Base-by-base conservation (phyloP, 345 rosid species). In the Aquilaria malaccensis region DNA sequence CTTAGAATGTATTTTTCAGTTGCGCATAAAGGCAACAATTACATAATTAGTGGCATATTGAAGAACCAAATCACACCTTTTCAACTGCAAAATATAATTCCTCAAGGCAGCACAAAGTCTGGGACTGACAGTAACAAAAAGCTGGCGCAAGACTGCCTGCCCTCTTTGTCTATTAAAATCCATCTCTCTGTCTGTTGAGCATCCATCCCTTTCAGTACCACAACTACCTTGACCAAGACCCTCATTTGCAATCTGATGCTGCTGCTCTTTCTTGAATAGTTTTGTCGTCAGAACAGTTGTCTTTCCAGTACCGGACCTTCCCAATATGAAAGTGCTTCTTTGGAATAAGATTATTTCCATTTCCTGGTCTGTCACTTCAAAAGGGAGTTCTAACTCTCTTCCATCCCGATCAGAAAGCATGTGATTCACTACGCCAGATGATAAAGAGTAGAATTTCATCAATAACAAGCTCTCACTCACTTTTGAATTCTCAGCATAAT, bases 231-330 rank as follows among this genome's bases (percentile, higher is more conserved):
- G 71, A 59, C 49, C 14, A 41, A 49, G 67, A 41, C 70, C 80
- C 52, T 69, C 51, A 13, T 29, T 49, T 6, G 79, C 76, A 52
- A 66, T 55, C 9, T 67, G 67, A 66, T 50, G 59, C 14, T 63
- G 59, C 52, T 76, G 72, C 63, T 82, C 85, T 3, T 66, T 75
- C 59, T 64, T 49, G 56, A 70, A 72, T 62, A 84, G 68, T 69
- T 81, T 84, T 74, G 72, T 77, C 0, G 79, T 79, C 32, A 81
- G 43, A 46, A 81, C 72, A 0, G 86, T 84, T 9, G 89, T 84
- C 68, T 84, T 84, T 4, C 89, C 89, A 0, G 81, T 84, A 5
- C 86, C 89, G 2, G 89, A 84, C 48, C 84, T 63, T 37, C 89
- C 89, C 32, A 77, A 63, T 11, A 81, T 66, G 51, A 84, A 80